Evolutionary conservation across 2,329 filamentous ascomycete genomes (phyloP), one percentile per base, ranked within the genome.

Genomic region (Thermoascus crustaceus): DNA sequence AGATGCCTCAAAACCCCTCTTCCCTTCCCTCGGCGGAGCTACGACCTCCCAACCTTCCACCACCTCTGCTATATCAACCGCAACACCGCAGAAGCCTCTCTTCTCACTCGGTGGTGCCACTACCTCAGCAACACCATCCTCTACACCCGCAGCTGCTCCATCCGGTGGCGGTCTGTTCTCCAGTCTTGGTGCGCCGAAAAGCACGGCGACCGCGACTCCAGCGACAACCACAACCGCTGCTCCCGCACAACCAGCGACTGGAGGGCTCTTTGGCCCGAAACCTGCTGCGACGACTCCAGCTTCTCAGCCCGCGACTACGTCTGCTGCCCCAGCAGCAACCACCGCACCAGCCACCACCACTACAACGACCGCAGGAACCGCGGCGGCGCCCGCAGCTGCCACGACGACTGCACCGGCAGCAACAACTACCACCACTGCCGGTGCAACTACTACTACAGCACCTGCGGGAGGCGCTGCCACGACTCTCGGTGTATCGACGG

Each of bases 401-500:
- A 44, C 55, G 18, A 33, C 50, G 4, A 58, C 66, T 36, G 45
- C 61, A 21, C 39, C 57, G 17, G 43, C 59, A 6, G 45, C 59
- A 5, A 32, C 57, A 14, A 47, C 58, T 10, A 42, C 61, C 8
- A 40, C 49, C 24, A 32, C 53, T 16, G 45, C 55, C 17, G 41
- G 55, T 19, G 32, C 61, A 26, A 49, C 60, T 20, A 42, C 60
- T n/a, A 40, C 58, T 14, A n/a, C n/a, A n/a, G n/a, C n/a, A n/a
- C n/a, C n/a, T n/a, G n/a, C n/a, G n/a, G n/a, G n/a, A n/a, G n/a
- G n/a, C n/a, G 47, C 58, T 11, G 39, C 40, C 5, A 19, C 43
- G 9, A 35, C 47, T 18, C 64, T 89, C 32, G 78, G 77, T 11
- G 77, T 80, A 18, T 93, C 87, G 1, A 94, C 85, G 3, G 71